Percentiles rank a stretch among this genome's conserved stretches.
Conservation (phyloP, 306 rosid species). For the Vigna hirtella region DNA sequence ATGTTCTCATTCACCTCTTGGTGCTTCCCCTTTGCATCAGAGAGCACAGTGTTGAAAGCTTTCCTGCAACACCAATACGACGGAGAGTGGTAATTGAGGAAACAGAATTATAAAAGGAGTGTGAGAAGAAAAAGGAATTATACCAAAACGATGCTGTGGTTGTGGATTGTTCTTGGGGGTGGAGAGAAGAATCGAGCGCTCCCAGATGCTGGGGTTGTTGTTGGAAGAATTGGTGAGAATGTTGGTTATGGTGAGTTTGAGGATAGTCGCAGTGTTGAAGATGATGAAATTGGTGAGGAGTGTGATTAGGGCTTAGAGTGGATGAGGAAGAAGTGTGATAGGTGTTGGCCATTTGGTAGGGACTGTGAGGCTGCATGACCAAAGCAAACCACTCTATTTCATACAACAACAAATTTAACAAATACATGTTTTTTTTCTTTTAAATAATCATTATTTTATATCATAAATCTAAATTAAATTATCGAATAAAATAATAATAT, state of each 20-base stretch:
- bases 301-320: not conserved
- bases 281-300: not conserved
- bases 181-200: not conserved
- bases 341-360: not conserved
- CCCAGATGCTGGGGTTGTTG: not conserved
- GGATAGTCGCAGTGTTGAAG: not conserved
- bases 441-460: no score
- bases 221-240: not conserved
- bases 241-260: not conserved
- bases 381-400: no score
- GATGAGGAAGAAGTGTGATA: not conserved
- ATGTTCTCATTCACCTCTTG: not conserved
- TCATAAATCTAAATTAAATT: no score
- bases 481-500: no score
- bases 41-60: not conserved
- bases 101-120: not conserved
- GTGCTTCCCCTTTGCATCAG: not conserved
- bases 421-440: no score
- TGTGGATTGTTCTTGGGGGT: not conserved
- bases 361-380: not conserved
- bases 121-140: not conserved
- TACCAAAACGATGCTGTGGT: not conserved
- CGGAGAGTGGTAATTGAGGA: not conserved
- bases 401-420: no score
- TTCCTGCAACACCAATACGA: conserved; percentile 2